Base-by-base conservation (phyloP, 2,329 filamentous ascomycete species). In the Epicoccum sorghinum region DNA sequence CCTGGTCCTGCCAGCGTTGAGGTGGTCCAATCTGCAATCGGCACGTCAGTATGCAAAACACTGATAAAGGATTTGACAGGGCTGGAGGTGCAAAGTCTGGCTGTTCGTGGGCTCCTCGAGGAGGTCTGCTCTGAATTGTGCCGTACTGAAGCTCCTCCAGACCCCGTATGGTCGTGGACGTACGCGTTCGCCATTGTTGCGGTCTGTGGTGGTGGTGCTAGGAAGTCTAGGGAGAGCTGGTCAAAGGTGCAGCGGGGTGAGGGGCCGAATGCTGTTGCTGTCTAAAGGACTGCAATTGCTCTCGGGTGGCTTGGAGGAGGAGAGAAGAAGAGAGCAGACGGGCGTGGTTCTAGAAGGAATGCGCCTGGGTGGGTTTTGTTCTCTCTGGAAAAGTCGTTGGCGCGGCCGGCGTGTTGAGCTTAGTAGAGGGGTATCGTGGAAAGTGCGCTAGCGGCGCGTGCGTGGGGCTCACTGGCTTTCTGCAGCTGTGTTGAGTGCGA, bases 1-100 rank as follows among this genome's bases (percentile, higher is more conserved):
- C 76, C 85, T 82, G 70, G 86, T 88, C 77, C 90, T 88, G 73
- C 89, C 86, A 74, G 86, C 73, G 64, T 78, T 85, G 75, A 96
- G 87, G 80, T 96, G 92, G 77, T 96, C 90, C 60, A 71, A 64
- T 53, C 65, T 68, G 48, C 23, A 39, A 41, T 24, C n/a, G 23
- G 9, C 24, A 3, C 48, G 58, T 65, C 36, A 65, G 62, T 32
- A 43, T 38, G 13, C 22, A 41, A 14, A 4, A 18, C 9, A 14
- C 13, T 30, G 24, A 41, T 23, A 42, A 42, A 35, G 30, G 35
- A 2, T 25, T 27, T 37, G 46, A 24, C 41, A 23, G 36, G 46
- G 47, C 52, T 36, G 24, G 41, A n/a, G 46, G 46, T 37, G 46
- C 41, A 32, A 10, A 7, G 41, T 30, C n/a, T 7, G 41, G 52